These are phyloP conservation scores for Coemansia biformis DNA, from an alignment of 192 early-diverging fungal species.

Conservation along the genomic window DNA sequence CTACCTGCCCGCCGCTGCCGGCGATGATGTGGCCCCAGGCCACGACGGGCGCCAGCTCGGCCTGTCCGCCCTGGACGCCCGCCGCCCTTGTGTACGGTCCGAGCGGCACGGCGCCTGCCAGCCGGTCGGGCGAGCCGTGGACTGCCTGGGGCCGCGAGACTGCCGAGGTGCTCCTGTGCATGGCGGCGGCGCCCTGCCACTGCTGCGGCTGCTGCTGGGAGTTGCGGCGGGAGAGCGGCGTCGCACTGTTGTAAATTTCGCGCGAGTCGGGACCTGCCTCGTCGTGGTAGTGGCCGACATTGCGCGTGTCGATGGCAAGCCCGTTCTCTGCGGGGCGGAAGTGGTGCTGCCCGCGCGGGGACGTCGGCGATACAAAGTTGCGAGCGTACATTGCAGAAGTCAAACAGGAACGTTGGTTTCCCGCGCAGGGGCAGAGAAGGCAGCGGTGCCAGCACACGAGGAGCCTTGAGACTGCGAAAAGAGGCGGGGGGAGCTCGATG, in stretches of 20 bases:
- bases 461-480: too few relatives aligned
- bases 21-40: slow-evolving; percentile 27
- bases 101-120: neutral
- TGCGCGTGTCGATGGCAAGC: slow-evolving; percentile 23
- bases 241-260: neutral
- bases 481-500: too few relatives aligned
- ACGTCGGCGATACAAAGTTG: neutral
- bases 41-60: slow-evolving; percentile 21
- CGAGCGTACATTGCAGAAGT: slow-evolving; percentile 3
- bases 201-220: too few relatives aligned
- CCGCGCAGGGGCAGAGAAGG: too few relatives aligned
- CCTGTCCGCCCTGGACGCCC: slow-evolving; percentile 10
- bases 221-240: slow-evolving; percentile 5
- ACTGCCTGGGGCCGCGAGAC: slow-evolving; percentile 3
- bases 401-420: too few relatives aligned
- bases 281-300: neutral
- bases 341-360: slow-evolving; percentile 9
- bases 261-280: neutral
- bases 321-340: slow-evolving; percentile 9
- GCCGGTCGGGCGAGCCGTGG: neutral
- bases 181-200: too few relatives aligned
- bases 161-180: neutral
- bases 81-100: too few relatives aligned
- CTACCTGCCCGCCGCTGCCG: slow-evolving; percentile 1
- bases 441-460: too few relatives aligned